Evolutionary conservation across 257 asterid genomes (phyloP).

Genomic region (Solanum bulbocastanum): DNA sequence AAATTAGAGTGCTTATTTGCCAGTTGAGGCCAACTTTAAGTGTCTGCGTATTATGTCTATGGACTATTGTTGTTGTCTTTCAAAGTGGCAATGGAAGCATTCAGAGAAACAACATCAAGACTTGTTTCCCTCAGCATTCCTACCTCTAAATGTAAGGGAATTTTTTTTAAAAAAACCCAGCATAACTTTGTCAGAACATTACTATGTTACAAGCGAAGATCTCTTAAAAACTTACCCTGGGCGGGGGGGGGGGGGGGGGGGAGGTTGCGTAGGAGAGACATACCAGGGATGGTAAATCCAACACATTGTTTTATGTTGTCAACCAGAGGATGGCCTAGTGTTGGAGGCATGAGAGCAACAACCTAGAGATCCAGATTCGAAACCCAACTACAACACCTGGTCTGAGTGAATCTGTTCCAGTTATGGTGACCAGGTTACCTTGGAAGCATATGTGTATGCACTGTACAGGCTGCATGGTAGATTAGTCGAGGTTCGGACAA

Average conservation of each 20-base stretch:
- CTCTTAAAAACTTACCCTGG: not conserved
- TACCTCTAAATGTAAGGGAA: not conserved
- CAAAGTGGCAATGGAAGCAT: not conserved
- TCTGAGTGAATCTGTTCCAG: not conserved
- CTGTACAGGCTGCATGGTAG: not conserved
- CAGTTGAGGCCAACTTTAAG: not conserved
- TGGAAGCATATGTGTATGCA: not conserved
- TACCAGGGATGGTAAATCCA: not conserved
- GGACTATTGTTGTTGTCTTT: not conserved
- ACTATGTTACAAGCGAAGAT: not conserved
- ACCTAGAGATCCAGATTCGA: not conserved
- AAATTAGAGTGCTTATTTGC: not conserved
- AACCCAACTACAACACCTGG: not conserved
- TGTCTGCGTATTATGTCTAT: not conserved
- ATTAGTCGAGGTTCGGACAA: not conserved
- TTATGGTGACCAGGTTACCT: not conserved
- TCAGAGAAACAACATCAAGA: not conserved
- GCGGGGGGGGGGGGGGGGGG: not conserved
- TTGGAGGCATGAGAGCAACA: not conserved
- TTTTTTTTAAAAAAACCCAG: not conserved
- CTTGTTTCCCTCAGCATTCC: not conserved
- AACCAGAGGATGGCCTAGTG: not conserved
- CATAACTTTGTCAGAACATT: not conserved
- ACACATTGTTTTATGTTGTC: not conserved
- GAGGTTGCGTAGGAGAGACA: not conserved